A percentile compares a stretch with the other conserved stretches of the same genome.
Conservation (phyloP, 257 asterid genomes). For the Perilla frutescens region DNA sequence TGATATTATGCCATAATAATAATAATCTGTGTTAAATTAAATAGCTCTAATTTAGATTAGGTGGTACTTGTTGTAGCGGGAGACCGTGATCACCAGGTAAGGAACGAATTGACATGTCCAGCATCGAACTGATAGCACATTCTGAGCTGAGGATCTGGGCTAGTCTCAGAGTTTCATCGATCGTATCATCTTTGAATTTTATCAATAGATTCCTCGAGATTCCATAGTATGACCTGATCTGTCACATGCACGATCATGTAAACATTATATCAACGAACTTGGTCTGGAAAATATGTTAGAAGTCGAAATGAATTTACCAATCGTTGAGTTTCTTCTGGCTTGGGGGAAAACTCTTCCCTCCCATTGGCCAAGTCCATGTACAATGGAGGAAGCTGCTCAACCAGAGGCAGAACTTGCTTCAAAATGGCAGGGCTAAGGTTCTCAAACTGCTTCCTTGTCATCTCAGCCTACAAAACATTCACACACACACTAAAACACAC, state of each 20-base stretch:
- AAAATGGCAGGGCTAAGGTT: constrained; percentile 87
- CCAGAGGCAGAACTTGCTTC: constrained; percentile 92
- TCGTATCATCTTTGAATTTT: constrained; percentile 89
- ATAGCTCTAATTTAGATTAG: neutral
- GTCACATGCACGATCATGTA: constrained; percentile 40
- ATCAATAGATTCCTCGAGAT: constrained; percentile 83
- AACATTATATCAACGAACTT: neutral
- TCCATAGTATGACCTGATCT: constrained; percentile 93
- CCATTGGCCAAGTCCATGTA: constrained; percentile 93
- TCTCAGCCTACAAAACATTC: constrained; percentile 72
- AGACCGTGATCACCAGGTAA: constrained; percentile 94
- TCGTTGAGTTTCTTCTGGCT: constrained; percentile 89
- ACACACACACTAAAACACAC: neutral
- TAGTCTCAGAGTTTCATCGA: constrained; percentile 85
- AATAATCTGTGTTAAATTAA: too few species aligned
- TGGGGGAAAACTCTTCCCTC: constrained; percentile 82
- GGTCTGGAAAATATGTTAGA: neutral
- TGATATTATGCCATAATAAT: too few species aligned
- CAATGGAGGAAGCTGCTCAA: constrained; percentile 96
- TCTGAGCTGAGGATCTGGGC: constrained; percentile 96
- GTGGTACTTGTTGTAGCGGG: constrained; percentile 88
- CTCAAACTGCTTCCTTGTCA: constrained; percentile 88
- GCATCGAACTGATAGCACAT: constrained; percentile 86
- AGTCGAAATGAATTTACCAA: constrained; percentile 55
- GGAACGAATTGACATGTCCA: constrained; percentile 88